Evolutionary conservation across 257 asterid species (phyloP).

Genomic region (Coffea canephora): DNA sequence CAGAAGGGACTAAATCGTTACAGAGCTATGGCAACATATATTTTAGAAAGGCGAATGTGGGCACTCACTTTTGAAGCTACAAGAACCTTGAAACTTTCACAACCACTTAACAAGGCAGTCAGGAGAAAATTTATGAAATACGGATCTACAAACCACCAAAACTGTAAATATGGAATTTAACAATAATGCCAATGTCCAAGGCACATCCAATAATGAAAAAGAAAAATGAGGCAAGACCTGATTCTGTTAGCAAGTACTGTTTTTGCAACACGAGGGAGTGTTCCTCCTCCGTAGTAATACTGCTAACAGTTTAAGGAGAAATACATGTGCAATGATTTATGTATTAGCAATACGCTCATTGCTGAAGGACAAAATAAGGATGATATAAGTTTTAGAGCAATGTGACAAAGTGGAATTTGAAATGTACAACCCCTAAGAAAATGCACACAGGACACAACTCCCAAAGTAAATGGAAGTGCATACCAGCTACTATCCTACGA

Average conservation of each 20-base stretch:
- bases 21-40: too few species aligned
- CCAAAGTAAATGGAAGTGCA: background rate
- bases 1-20: too few species aligned
- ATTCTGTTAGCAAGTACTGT: background rate
- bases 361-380: background rate
- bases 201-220: background rate
- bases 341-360: too few species aligned
- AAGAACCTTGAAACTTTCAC: background rate
- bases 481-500: background rate
- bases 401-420: background rate
- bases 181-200: background rate
- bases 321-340: background rate
- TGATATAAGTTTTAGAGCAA: background rate
- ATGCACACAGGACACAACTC: background rate
- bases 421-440: background rate
- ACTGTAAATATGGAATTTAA: background rate
- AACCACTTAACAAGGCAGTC: background rate
- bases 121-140: background rate
- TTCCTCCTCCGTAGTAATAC: background rate
- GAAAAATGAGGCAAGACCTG: background rate
- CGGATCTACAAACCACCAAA: background rate
- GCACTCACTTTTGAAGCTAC: too few species aligned
- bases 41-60: too few species aligned
- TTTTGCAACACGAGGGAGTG: background rate
- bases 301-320: background rate